These are phyloP conservation scores for Colletotrichum truncatum DNA, from an alignment of 2,329 filamentous ascomycete species.

Conservation along the genomic window DNA sequence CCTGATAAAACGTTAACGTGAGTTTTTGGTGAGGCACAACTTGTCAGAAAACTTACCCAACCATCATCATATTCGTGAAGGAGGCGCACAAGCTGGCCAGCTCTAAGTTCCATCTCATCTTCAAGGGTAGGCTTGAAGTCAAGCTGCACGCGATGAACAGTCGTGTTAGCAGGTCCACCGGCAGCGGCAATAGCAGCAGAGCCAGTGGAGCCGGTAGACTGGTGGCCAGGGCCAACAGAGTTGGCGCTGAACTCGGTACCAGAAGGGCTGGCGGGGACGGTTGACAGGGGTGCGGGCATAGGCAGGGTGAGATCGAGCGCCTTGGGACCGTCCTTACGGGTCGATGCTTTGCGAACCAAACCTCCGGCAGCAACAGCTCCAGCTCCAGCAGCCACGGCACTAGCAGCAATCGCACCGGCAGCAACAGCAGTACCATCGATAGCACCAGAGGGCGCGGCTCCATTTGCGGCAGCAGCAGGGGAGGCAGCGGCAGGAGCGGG, in stretches of 20 bases:
- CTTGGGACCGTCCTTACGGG: conserved; percentile 60
- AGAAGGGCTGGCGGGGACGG: conserved; percentile 65
- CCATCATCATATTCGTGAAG: conserved; percentile 98
- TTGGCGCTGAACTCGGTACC: conserved; percentile 71
- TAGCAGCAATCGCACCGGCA: no score
- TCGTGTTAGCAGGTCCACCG: conserved; percentile 64
- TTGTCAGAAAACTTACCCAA: conserved; percentile 74
- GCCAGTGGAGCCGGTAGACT: conserved; percentile 54
- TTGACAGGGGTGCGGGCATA: conserved; percentile 37
- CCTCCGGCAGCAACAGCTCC: conserved; percentile 47
- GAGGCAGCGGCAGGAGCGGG: conserved; percentile 25
- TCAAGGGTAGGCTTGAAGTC: conserved; percentile 94
- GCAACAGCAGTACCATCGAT: conserved; percentile 46
- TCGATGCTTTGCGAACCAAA: conserved; percentile 64
- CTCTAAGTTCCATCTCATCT: conserved; percentile 85
- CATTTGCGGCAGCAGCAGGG: not conserved
- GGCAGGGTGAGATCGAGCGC: conserved; percentile 64
- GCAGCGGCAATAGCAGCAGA: conserved; percentile 71
- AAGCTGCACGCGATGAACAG: conserved; percentile 92
- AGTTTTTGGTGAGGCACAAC: not conserved
- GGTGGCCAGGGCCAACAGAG: conserved; percentile 59
- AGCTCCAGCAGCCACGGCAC: conserved; percentile 41
- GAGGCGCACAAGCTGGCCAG: conserved; percentile 86
- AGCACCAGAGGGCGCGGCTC: not conserved
- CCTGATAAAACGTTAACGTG: conserved; percentile 60